These are phyloP conservation scores for Phyllosticta citriasiana DNA, from an alignment of 2,329 filamentous ascomycete species.

Conservation along the genomic window DNA sequence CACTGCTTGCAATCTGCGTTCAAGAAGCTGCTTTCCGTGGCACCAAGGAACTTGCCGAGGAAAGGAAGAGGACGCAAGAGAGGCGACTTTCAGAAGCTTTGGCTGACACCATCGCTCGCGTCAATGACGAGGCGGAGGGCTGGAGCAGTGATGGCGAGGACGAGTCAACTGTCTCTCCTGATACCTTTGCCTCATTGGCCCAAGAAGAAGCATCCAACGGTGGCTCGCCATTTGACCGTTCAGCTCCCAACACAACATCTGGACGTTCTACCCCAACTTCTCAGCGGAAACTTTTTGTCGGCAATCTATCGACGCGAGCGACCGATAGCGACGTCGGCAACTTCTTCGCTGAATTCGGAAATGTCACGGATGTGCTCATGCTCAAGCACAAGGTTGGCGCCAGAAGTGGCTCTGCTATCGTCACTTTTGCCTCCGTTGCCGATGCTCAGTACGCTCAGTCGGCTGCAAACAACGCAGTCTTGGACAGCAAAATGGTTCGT, in stretches of 20 bases:
- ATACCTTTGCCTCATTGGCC: neutral
- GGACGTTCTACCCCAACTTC: neutral
- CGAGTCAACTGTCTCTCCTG: conserved; percentile 11
- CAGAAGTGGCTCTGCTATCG: neutral
- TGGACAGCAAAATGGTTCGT: neutral
- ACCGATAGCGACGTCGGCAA: neutral
- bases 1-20: conserved; percentile 55
- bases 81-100: conserved; percentile 18
- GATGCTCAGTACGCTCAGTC: neutral
- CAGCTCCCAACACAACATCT: neutral
- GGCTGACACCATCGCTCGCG: conserved; percentile 27
- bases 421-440: neutral
- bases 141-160: conserved; percentile 28
- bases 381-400: neutral
- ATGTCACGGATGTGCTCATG: neutral
- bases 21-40: conserved; percentile 30
- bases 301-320: conserved; percentile 3
- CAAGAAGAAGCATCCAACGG: neutral
- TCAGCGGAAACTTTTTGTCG: neutral
- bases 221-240: neutral
- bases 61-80: conserved; percentile 17
- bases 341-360: conserved; percentile 4
- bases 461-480: neutral
- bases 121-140: conserved; percentile 27
- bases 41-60: conserved; percentile 17